phyloP scores from a whole-genome alignment of 495 filamentous ascomycete species.

The Amniculicola lignicola region DNA sequence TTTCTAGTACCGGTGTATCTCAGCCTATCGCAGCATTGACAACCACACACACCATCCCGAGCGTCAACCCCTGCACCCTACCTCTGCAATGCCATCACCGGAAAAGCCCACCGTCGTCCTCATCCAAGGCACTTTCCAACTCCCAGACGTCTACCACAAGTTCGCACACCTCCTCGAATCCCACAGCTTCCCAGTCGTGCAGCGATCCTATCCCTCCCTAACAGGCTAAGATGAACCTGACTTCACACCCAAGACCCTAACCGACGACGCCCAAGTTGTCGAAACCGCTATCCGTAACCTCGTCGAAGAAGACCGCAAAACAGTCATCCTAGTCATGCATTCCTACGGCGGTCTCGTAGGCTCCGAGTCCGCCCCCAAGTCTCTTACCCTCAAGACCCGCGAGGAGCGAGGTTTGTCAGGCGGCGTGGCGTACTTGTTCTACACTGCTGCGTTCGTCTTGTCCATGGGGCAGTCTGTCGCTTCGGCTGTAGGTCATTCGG shows the following conservation, averaged over 20 bases:
- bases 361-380: conserved; percentile 7
- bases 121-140: conserved; percentile 42
- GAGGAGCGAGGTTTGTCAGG: conserved; percentile 1
- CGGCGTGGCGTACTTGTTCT: conserved; percentile 17
- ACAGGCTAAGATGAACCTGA: conserved; percentile 21
- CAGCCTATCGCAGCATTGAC: too few relatives aligned
- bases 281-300: not conserved
- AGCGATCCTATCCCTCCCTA: conserved; percentile 32
- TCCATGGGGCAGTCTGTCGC: conserved; percentile 7
- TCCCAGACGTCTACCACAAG: conserved; percentile 30
- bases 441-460: conserved; percentile 12
- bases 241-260: not conserved
- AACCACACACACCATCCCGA: too few relatives aligned
- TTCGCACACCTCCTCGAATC: conserved; percentile 22
- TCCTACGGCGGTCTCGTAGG: conserved; percentile 26
- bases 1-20: too few relatives aligned
- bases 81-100: too few relatives aligned
- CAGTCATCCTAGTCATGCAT: conserved; percentile 22
- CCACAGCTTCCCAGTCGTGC: conserved; percentile 26
- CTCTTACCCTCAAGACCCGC: not conserved
- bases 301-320: conserved; percentile 1
- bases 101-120: conserved; percentile 34
- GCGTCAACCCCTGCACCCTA: too few relatives aligned
- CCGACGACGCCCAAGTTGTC: conserved; percentile 12
- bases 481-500: conserved; percentile 31